Conservation (phyloP, 306 rosid species). For the Dryas octopetala region DNA sequence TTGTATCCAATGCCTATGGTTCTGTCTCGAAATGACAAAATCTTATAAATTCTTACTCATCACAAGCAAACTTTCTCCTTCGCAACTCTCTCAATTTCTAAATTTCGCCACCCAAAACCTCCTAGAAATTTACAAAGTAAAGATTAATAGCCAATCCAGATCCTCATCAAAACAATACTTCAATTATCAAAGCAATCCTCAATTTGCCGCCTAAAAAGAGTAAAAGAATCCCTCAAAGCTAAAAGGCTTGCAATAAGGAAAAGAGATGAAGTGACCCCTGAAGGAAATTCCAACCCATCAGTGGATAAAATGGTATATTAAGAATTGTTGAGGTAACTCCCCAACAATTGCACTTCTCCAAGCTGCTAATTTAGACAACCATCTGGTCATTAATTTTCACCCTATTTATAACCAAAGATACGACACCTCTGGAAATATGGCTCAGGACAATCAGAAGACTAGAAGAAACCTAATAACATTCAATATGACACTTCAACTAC, state of each 20-base stretch:
- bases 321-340: background rate
- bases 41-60: background rate
- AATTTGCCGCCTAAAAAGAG: background rate
- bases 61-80: background rate
- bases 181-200: background rate
- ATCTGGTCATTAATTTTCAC: background rate
- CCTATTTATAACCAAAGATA: background rate
- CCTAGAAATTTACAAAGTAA: background rate
- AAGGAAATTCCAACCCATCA: background rate
- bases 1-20: no score
- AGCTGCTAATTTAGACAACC: background rate
- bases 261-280: background rate
- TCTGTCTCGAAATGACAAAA: no score
- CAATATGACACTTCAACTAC: background rate
- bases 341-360: background rate
- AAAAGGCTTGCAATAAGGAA: background rate
- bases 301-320: background rate
- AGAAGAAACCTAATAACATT: no score
- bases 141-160: background rate
- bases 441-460: no score
- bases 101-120: background rate
- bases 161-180: background rate
- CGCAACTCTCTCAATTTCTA: background rate
- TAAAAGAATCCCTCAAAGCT: background rate
- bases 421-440: no score